phyloP scores from a whole-genome alignment of 441 rosid species.

The Croton setiger region DNA sequence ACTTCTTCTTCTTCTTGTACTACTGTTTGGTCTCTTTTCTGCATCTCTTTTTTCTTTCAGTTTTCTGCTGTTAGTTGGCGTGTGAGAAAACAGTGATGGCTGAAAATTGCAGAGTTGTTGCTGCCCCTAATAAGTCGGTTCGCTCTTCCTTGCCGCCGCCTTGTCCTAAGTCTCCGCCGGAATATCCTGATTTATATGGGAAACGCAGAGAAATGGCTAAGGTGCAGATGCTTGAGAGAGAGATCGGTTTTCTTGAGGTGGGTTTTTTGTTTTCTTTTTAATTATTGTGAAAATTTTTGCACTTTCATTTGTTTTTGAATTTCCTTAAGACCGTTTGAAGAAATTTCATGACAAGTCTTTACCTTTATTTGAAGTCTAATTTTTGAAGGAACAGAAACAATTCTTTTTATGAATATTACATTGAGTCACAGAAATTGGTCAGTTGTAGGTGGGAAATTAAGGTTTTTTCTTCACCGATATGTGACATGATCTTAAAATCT shows the following conservation, averaged over 20 bases:
- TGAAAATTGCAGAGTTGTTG: slow-evolving; percentile 14
- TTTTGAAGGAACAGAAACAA: neutral
- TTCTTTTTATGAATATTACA: slow-evolving; percentile 1
- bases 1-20: no score
- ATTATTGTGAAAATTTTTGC: no score
- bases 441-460: neutral
- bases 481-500: neutral
- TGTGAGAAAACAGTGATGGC: neutral
- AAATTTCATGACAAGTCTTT: slow-evolving; percentile 9
- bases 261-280: slow-evolving; percentile 3
- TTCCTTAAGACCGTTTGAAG: neutral
- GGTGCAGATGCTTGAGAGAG: slow-evolving; percentile 82
- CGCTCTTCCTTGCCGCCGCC: slow-evolving; percentile 62
- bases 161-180: slow-evolving; percentile 78
- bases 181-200: slow-evolving; percentile 84
- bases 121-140: slow-evolving; percentile 12
- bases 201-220: slow-evolving; percentile 66
- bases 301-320: neutral
- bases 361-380: neutral
- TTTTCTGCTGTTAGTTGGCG: neutral
- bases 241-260: slow-evolving; percentile 80
- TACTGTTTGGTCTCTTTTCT: neutral
- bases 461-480: neutral
- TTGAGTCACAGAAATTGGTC: neutral
- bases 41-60: slow-evolving; percentile 5